Evolutionary conservation across 176 grass and related monocot genomes (phyloP).

Genomic region (Poa annua): DNA sequence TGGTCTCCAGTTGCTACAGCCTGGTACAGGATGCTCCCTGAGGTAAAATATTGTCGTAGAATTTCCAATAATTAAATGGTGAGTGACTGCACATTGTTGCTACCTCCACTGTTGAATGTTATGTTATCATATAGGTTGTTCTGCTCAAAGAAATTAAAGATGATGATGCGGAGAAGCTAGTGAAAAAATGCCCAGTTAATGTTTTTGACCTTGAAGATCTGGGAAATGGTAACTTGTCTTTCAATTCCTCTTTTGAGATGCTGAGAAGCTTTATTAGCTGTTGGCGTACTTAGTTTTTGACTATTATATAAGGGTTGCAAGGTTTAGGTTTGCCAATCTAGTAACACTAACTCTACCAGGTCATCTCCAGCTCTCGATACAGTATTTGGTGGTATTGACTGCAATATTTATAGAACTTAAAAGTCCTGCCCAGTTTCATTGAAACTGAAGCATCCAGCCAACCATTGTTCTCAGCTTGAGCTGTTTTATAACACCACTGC

Average conservation of each 20-base stretch:
- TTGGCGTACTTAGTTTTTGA: neutral
- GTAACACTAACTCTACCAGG: slow-evolving; percentile 7
- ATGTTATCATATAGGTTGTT: slow-evolving; percentile 61
- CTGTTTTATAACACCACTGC: neutral
- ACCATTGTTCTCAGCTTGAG: neutral
- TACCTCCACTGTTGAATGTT: neutral
- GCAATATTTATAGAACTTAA: neutral
- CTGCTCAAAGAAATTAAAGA: slow-evolving; percentile 65
- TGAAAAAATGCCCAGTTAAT: slow-evolving; percentile 70
- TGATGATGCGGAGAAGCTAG: slow-evolving; percentile 62
- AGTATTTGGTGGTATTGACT: neutral
- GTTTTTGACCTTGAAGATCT: slow-evolving; percentile 98
- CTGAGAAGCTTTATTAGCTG: neutral
- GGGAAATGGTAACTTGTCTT: slow-evolving; percentile 63
- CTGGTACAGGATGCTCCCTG: slow-evolving; percentile 95
- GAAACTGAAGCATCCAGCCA: neutral
- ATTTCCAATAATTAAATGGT: slow-evolving; percentile 32
- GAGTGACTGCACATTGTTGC: neutral
- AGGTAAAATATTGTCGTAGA: slow-evolving; percentile 53
- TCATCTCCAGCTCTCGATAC: neutral
- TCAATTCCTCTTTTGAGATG: slow-evolving; percentile 28
- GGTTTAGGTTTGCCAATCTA: neutral
- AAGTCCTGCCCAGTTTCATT: slow-evolving; percentile 10
- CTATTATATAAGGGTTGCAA: neutral
- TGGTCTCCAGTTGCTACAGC: slow-evolving; percentile 98